Base-by-base conservation (phyloP, 768 basidiomycete species). In the Leucogyrophana mollusca region DNA sequence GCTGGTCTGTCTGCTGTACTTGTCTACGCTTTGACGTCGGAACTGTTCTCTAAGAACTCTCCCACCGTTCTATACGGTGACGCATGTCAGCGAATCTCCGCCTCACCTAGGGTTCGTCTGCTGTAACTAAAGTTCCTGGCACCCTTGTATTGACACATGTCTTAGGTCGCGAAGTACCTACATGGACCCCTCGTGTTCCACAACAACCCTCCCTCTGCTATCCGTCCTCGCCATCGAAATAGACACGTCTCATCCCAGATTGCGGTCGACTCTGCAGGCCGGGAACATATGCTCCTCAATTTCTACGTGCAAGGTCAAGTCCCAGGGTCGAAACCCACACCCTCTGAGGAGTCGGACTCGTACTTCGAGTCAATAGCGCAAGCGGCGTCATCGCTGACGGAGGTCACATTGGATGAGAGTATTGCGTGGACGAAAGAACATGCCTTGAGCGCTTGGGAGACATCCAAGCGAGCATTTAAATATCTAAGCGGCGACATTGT, bases 41-140 rank as follows among this genome's bases (percentile, higher is more conserved):
- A 93, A 58, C 71, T 92, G 6, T 90, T 91, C 62, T 90, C 90
- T n/a, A 82, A 78, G 61, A 93, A 93, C 61, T 91, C 89, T 21
- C 87, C 90, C 4, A 90, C 90, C 4, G 87, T 89, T 21, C 67
- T 93, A 24, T 90, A 90, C 57, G 78, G 78, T 34, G 73, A 78
- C 32, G 74, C 78, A 20, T 80, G 79, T 57, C 67, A 77, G 23
- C 68, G 67, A 43, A 76, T 80, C 45, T 71, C 74, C 48, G 59
- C 60, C 1, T 81, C 79, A 3, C 60, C 67, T 16, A 65, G 62
- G 58, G 78, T 80, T 50, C 34, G 72, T 59, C 36, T 11, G 27
- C 14, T 20, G 34, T 40, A 32, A 27, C 20, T 21, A 23, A 21
- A 24, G 46, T 18, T 13, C 34, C 24, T 8, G 10, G 27, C 41